Evolutionary conservation across 805 yeast species (phyloP), one percentile per base, ranked within the genome.

Genomic region (Candida taoyuanica): DNA sequence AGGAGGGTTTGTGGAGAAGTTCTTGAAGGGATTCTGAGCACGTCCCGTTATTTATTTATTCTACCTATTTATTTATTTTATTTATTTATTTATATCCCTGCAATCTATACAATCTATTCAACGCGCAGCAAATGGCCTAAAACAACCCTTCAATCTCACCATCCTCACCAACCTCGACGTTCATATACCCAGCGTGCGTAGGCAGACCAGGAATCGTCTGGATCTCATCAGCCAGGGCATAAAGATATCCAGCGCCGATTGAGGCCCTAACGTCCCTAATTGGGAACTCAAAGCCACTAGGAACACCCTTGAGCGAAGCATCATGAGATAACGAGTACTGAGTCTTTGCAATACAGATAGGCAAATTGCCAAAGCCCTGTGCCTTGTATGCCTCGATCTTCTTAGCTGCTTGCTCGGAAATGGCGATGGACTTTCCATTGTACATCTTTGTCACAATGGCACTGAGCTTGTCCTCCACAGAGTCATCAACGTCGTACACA

Each of bases 131-230:
- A 21, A 25, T 25, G 7, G 15, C 28, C 55, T 58, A 83, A 57
- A 83, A 83, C 64, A 84, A 73, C 34, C 93, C 93, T 53, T 83
- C 89, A 49, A 84, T 84, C 55, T 84, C 85, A 40, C 89, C 91
- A 46, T 82, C 75, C 29, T 79, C 86, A 55, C 77, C 74, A 37
- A 84, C 87, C 63, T 84, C 93, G 35, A 84, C 87, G 52, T 84
- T 82, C 91, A 84, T 84, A 65, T 79, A 84, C 29, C 94, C 93
- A 59, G 85, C 78, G 57, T 82, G 85, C 4, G 94, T 84, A 41
- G 93, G 85, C 59, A 84, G 71, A 43, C 94, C 93, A 20, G 94
- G 94, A 53, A 84, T 84, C 31, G 94, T 84, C 69, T 80, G 85
- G 55, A 84, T 84, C 61, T 83, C 89, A 38, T 87, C 93, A 5